Percentiles rank a stretch among this genome's conserved stretches.
Evolutionary conservation across 305 asterid genomes (phyloP).

Genomic region (Galium porrigens): DNA sequence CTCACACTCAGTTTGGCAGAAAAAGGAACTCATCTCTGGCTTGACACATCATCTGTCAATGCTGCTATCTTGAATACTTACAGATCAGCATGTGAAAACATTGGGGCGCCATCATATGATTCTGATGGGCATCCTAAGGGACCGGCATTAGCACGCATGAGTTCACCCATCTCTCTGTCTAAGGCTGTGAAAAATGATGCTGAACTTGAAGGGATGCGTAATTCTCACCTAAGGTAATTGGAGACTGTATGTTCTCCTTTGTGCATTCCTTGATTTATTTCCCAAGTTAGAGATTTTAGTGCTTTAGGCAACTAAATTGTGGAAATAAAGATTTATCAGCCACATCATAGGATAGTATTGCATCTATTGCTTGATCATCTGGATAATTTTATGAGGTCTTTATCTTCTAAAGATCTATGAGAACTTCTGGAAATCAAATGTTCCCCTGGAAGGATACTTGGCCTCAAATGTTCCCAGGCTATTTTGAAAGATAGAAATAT

Average conservation of each 20-base stretch:
- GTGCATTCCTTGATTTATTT: not conserved
- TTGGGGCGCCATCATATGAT: conserved; percentile 21
- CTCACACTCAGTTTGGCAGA: conserved; percentile 54
- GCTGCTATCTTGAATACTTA: conserved; percentile 69
- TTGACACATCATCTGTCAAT: conserved; percentile 73
- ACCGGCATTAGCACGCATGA: conserved; percentile 39
- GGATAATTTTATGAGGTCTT: not conserved
- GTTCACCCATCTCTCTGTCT: conserved; percentile 71
- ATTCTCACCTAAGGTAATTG: conserved; percentile 70
- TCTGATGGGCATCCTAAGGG: conserved; percentile 24
- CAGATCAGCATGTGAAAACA: conserved; percentile 48
- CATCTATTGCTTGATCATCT: not conserved
- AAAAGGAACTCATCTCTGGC: conserved; percentile 62
- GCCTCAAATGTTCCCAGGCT: not conserved
- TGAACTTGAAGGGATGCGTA: conserved; percentile 81
- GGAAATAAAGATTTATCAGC: not conserved
- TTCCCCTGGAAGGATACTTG: not conserved
- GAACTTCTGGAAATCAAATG: not conserved
- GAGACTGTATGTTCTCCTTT: not conserved
- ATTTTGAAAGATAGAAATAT: not conserved
- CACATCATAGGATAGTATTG: not conserved
- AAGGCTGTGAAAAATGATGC: conserved; percentile 93
- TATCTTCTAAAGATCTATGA: not conserved
- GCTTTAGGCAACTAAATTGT: not conserved
- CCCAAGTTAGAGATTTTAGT: not conserved